These are phyloP conservation scores for Pyricularia pennisetigena DNA, from an alignment of 2,329 filamentous ascomycete genomes.

Conservation along the genomic window DNA sequence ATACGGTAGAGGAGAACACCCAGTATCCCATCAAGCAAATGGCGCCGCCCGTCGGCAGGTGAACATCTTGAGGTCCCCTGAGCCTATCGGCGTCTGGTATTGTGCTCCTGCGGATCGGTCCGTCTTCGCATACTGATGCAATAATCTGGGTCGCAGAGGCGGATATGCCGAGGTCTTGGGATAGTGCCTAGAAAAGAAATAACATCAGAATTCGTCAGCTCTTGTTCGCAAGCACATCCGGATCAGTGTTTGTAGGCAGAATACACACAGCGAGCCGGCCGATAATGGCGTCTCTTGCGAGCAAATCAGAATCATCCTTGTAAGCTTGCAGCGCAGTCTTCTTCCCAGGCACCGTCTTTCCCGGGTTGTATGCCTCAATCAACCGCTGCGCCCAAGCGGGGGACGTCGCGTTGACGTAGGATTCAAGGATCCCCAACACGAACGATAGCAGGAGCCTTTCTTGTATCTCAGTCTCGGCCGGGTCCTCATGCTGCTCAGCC, in stretches of 20 bases:
- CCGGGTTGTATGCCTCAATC: conserved; percentile 58
- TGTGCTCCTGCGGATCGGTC: conserved; percentile 31
- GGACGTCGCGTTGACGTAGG: conserved; percentile 54
- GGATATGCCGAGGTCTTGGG: conserved; percentile 49
- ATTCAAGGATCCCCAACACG: conserved; percentile 66
- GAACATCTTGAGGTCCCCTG: conserved; percentile 34
- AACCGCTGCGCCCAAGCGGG: conserved; percentile 55
- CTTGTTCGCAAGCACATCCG: too few relatives aligned
- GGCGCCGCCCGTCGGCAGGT: conserved; percentile 48
- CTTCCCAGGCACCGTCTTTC: conserved; percentile 50
- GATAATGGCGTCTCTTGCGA: conserved; percentile 54
- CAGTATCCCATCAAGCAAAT: conserved; percentile 52
- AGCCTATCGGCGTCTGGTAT: conserved; percentile 23
- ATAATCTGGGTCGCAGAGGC: conserved; percentile 35
- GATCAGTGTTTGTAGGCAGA: background rate
- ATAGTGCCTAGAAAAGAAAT: conserved; percentile 38
- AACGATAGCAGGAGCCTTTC: conserved; percentile 62
- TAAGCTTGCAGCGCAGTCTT: conserved; percentile 52
- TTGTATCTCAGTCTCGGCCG: conserved; percentile 54
- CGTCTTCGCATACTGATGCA: conserved; percentile 28
- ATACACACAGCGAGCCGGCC: conserved; percentile 55
- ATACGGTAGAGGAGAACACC: conserved; percentile 52
- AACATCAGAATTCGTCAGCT: background rate
- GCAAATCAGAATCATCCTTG: conserved; percentile 50
- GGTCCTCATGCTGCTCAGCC: conserved; percentile 43